phyloP scores from a whole-genome alignment of 192 early-diverging fungal genomes.

The Umbelopsis vinacea region DNA sequence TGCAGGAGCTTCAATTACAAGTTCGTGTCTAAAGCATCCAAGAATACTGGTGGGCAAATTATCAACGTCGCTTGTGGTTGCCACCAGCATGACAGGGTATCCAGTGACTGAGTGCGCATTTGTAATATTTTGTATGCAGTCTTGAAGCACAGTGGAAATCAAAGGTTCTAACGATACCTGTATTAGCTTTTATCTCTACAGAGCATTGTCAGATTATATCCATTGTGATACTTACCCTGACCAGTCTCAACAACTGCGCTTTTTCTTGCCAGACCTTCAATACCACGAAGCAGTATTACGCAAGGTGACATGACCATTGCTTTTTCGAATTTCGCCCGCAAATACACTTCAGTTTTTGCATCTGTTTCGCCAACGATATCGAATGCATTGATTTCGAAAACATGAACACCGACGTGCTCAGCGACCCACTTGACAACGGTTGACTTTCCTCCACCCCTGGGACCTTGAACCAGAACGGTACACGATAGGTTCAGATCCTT shows the following conservation, averaged over 20 bases:
- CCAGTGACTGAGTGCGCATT: conserved; percentile 53
- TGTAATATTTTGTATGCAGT: conserved; percentile 56
- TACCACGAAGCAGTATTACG: conserved; percentile 75
- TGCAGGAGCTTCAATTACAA: conserved; percentile 70
- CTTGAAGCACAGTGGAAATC: conserved; percentile 59
- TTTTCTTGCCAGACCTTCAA: conserved; percentile 77
- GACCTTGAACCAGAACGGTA: conserved; percentile 77
- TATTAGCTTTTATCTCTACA: neutral
- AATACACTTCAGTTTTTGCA: conserved; percentile 74
- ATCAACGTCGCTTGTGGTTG: conserved; percentile 79
- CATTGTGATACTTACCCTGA: conserved; percentile 44
- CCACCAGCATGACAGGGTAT: conserved; percentile 77
- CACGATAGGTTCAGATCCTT: conserved; percentile 69
- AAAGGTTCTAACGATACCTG: conserved; percentile 47
- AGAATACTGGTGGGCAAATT: conserved; percentile 78
- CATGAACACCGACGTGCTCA: conserved; percentile 75
- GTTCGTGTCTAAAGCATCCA: conserved; percentile 79
- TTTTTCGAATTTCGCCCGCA: conserved; percentile 80
- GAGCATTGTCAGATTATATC: no score
- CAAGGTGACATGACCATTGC: conserved; percentile 79
- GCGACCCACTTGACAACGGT: conserved; percentile 67
- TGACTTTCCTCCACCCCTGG: conserved; percentile 84
- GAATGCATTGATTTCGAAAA: conserved; percentile 81
- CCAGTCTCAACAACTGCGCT: conserved; percentile 60
- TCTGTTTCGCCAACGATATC: conserved; percentile 82